phyloP scores from a whole-genome alignment of 129 eudicot genomes.

The Chrysanthemum seticuspe region DNA sequence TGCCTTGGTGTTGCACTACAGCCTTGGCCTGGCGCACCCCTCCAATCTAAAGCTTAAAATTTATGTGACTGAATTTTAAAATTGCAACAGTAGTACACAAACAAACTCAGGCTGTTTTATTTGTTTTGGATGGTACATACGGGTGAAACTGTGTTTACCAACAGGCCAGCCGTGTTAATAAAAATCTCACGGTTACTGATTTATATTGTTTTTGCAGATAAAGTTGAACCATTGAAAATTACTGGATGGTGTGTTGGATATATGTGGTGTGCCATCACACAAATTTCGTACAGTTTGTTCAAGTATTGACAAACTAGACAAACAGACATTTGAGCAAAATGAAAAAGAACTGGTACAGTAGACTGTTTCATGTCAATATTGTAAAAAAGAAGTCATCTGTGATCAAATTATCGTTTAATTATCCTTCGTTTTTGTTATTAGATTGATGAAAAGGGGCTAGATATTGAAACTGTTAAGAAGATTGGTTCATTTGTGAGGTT shows the following conservation, averaged over 20 bases:
- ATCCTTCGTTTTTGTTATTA: constrained; percentile 1
- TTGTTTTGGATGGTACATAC: no score
- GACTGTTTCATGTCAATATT: background rate
- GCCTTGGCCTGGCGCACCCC: no score
- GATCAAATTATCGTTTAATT: background rate
- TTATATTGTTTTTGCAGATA: constrained; percentile 40
- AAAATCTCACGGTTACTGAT: background rate
- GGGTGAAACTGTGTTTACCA: no score
- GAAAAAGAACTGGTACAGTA: constrained; percentile 77
- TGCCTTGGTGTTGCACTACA: no score
- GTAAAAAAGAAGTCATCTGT: background rate
- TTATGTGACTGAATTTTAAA: no score
- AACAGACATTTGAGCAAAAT: constrained; percentile 79
- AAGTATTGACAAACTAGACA: constrained; percentile 95
- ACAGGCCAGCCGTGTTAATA: no score
- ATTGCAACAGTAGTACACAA: no score
- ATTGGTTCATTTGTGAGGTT: constrained; percentile 76
- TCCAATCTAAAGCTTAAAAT: no score
- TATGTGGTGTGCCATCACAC: constrained; percentile 91
- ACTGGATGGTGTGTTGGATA: constrained; percentile 89
- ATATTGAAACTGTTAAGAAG: constrained; percentile 58
- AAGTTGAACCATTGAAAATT: constrained; percentile 86
- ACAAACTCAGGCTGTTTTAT: no score
- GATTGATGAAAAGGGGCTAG: constrained; percentile 89
- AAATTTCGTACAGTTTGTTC: constrained; percentile 95